Percentiles rank a stretch among this genome's conserved stretches.
Evolutionary conservation across 352 stramenopile species (phyloP).

Genomic region (Globisporangium recalcitrans): DNA sequence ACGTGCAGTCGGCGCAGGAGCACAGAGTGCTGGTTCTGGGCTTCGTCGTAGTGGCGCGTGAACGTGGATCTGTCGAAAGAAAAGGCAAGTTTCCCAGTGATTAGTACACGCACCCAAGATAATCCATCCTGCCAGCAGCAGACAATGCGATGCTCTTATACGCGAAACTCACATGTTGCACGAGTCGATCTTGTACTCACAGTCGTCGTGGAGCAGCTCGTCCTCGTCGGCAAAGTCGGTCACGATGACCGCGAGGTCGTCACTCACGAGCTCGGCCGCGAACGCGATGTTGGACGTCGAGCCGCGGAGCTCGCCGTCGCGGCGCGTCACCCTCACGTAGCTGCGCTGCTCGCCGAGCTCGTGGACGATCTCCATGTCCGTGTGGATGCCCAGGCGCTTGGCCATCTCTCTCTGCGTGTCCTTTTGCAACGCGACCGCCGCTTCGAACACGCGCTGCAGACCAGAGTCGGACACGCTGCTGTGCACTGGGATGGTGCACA

Average conservation of each 20-base stretch:
- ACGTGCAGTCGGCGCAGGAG: constrained; percentile 22
- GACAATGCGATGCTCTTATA: not conserved
- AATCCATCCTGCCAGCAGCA: not conserved
- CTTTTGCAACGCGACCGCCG: not conserved
- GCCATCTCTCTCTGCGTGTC: not conserved
- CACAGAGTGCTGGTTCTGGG: not conserved
- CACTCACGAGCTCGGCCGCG: not conserved
- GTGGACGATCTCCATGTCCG: not conserved
- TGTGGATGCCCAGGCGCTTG: not conserved
- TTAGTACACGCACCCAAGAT: not conserved
- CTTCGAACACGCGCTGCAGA: not conserved
- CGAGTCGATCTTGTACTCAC: not conserved
- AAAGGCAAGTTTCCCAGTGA: not conserved
- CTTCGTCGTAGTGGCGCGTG: not conserved
- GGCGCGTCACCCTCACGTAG: not conserved
- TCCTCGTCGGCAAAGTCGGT: not conserved
- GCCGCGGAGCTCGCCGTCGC: not conserved
- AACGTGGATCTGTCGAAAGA: not conserved
- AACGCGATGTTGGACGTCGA: not conserved
- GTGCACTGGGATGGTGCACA: not conserved
- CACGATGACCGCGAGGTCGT: not conserved
- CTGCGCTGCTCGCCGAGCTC: not conserved
- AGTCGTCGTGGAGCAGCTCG: not conserved
- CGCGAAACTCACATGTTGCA: not conserved
- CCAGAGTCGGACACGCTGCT: not conserved